phyloP scores from a whole-genome alignment of 176 grass and related monocot genomes.

The Oryza officinalis region DNA sequence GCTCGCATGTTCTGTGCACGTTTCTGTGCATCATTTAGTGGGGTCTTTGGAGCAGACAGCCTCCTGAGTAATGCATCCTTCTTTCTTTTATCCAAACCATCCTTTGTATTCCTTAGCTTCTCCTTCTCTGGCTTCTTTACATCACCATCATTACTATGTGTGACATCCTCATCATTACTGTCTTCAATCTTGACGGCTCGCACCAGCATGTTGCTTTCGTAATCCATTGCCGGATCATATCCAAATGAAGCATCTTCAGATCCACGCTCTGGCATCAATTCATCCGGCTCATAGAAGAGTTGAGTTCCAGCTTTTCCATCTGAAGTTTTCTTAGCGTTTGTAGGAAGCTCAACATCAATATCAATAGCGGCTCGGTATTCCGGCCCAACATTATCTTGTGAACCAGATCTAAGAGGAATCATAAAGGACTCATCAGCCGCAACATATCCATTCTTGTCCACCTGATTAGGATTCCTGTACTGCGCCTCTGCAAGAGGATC shows the following conservation, averaged over 20 bases:
- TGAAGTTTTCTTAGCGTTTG: conserved; percentile 31
- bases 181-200: conserved; percentile 53
- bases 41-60: conserved; percentile 55
- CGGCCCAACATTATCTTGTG: conserved; percentile 50
- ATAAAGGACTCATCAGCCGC: conserved; percentile 82
- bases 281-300: conserved; percentile 83
- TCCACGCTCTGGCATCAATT: conserved; percentile 75
- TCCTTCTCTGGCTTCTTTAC: conserved; percentile 61
- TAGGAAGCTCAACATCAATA: conserved; percentile 79
- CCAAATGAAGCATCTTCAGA: conserved; percentile 60
- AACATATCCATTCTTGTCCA: conserved; percentile 51
- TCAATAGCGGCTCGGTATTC: conserved; percentile 66
- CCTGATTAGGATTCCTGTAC: conserved; percentile 47
- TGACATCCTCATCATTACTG: conserved; percentile 46
- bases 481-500: conserved; percentile 74
- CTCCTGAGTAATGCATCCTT: conserved; percentile 69
- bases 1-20: conserved; percentile 82
- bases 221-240: conserved; percentile 90
- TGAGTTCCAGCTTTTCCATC: conserved; percentile 45
- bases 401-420: conserved; percentile 70
- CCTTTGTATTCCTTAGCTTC: conserved; percentile 63
- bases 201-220: conserved; percentile 57
- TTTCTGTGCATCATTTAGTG: conserved; percentile 81
- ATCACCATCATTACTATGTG: conserved; percentile 42
- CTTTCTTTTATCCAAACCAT: conserved; percentile 69